A percentile compares a stretch with the other conserved stretches of the same genome.
These are phyloP conservation scores for Exserohilum rostratum DNA, from an alignment of 2,329 filamentous ascomycete species.

Conservation along the genomic window DNA sequence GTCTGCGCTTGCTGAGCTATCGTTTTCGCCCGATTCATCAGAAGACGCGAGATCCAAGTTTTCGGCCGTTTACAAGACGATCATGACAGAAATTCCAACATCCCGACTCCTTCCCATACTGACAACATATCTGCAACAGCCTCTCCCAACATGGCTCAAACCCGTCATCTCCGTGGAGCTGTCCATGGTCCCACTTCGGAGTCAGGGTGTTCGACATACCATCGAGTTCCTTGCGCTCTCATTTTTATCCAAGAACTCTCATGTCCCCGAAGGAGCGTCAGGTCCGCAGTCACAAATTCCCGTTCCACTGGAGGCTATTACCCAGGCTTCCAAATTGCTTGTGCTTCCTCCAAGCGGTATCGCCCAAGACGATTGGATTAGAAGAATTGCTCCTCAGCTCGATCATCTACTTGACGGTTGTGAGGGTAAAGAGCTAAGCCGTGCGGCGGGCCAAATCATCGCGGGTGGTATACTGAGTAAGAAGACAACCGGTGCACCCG, in stretches of 20 bases:
- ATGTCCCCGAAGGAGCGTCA: constrained; percentile 39
- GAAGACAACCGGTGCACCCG: constrained; percentile 68
- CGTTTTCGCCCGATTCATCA: constrained; percentile 35
- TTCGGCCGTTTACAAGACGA: constrained; percentile 21
- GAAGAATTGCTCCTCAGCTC: constrained; percentile 66
- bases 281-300: constrained; percentile 54
- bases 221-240: constrained; percentile 75
- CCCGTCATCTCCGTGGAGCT: constrained; percentile 63
- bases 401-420: constrained; percentile 66
- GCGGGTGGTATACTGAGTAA: constrained; percentile 71
- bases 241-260: constrained; percentile 61
- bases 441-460: constrained; percentile 66
- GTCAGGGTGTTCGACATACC: constrained; percentile 68
- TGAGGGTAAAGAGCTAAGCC: constrained; percentile 63
- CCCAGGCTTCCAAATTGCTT: constrained; percentile 66
- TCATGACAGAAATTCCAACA: constrained; percentile 49
- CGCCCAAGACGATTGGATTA: constrained; percentile 64
- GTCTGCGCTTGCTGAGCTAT: constrained; percentile 43
- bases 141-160: constrained; percentile 66
- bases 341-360: constrained; percentile 64
- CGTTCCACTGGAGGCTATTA: constrained; percentile 72
- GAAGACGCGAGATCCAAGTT: constrained; percentile 19
- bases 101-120: constrained; percentile 66
- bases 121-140: constrained; percentile 68
- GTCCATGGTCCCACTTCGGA: constrained; percentile 65